Evolutionary conservation across 1,139 yeast genomes (phyloP).

Genomic region (Candida sanyaensis): DNA sequence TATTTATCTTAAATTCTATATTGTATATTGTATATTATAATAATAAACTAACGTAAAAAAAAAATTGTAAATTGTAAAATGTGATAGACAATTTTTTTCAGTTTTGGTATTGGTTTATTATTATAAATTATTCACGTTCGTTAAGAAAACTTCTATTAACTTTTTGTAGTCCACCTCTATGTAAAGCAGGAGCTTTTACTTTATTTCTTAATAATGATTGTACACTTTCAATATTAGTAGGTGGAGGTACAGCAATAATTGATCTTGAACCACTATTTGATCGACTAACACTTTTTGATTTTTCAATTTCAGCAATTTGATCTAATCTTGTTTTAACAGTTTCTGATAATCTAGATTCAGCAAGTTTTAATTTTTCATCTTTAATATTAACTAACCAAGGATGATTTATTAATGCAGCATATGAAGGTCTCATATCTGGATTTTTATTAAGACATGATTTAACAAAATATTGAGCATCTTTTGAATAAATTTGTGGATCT

Average conservation of each 20-base stretch:
- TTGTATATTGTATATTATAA: neutral
- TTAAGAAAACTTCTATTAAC: constrained; percentile 16
- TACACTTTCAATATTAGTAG: constrained; percentile 32
- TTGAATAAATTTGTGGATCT: constrained; percentile 53
- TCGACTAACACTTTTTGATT: constrained; percentile 13
- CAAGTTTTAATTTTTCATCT: constrained; percentile 21
- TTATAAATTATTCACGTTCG: constrained; percentile 6
- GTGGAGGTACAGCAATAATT: constrained; percentile 15
- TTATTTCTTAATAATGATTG: constrained; percentile 38
- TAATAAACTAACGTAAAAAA: neutral
- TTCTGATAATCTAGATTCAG: constrained; percentile 44
- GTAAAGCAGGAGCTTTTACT: constrained; percentile 46
- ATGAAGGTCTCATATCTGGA: constrained; percentile 83
- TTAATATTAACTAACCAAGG: constrained; percentile 73
- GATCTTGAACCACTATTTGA: constrained; percentile 17
- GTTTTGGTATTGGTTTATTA: too few species aligned
- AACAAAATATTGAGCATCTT: constrained; percentile 83
- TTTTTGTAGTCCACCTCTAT: constrained; percentile 37
- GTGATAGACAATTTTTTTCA: too few species aligned
- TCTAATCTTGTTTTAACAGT: constrained; percentile 35
- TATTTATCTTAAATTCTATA: neutral
- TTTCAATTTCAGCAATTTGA: constrained; percentile 29
- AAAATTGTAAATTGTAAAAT: too few species aligned
- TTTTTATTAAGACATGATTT: constrained; percentile 75
- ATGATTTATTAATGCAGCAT: constrained; percentile 69